Percentiles rank a stretch among this genome's conserved stretches.
Evolutionary conservation across 108 stramenopile genomes (phyloP).

Genomic region (Discostella pseudostelligera): DNA sequence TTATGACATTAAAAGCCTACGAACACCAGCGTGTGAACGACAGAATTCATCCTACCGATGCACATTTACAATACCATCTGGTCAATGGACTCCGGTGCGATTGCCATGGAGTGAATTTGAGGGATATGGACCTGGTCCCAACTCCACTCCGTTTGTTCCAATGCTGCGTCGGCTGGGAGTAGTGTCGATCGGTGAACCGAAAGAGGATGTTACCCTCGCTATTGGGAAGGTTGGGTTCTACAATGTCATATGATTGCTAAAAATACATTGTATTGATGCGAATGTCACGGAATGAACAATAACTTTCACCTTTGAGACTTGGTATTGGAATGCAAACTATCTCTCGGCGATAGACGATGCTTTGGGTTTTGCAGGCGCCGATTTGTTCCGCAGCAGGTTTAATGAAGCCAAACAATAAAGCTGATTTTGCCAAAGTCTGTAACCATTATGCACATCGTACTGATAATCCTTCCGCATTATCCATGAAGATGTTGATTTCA

Average conservation of each 20-base stretch:
- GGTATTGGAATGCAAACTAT: no score
- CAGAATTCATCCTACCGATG: constrained; percentile 63
- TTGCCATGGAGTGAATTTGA: constrained; percentile 60
- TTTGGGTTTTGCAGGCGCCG: no score
- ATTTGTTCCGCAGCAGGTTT: no score
- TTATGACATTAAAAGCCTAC: constrained; percentile 42
- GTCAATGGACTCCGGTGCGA: constrained; percentile 57
- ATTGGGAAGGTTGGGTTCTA: constrained; percentile 59
- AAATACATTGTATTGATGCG: no score
- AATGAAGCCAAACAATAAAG: no score
- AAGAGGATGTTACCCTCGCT: constrained; percentile 58
- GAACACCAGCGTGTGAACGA: constrained; percentile 55
- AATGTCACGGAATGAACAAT: no score
- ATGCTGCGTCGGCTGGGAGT: constrained; percentile 55
- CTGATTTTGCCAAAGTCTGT: no score
- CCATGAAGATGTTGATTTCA: no score
- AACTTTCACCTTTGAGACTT: no score
- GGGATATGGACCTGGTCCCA: constrained; percentile 63
- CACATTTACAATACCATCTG: constrained; percentile 45
- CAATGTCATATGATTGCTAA: constrained; percentile 46
- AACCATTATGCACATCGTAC: no score
- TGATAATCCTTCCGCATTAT: no score
- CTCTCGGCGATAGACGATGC: no score
- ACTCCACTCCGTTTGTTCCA: constrained; percentile 47
- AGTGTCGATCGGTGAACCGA: constrained; percentile 69